phyloP scores from a whole-genome alignment of 1,139 yeast species.

The Eremothecium sinecaudum region DNA sequence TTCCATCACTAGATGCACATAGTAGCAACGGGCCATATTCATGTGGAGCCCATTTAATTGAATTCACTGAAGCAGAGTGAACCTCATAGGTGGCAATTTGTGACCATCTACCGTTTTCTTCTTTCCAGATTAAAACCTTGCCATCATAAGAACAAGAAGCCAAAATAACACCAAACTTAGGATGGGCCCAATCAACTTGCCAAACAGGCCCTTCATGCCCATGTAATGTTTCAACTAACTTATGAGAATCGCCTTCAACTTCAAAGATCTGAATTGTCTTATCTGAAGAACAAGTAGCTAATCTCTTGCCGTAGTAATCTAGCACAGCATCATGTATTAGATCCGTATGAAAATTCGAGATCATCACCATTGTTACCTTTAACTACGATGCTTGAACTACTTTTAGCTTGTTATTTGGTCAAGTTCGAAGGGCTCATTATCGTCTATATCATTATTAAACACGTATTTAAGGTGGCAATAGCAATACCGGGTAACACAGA shows the following conservation, averaged over 20 bases:
- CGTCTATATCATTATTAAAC: too few relatives aligned
- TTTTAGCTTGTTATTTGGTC: too few relatives aligned
- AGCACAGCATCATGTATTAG: conserved; percentile 93
- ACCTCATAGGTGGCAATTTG: conserved; percentile 79
- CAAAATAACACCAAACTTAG: conserved; percentile 88
- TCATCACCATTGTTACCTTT: conserved; percentile 43
- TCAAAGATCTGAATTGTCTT: conserved; percentile 89
- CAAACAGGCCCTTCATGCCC: conserved; percentile 98
- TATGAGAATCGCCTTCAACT: conserved; percentile 75
- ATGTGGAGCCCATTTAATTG: conserved; percentile 96
- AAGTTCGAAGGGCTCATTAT: too few relatives aligned
- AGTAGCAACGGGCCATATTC: conserved; percentile 88
- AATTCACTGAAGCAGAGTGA: conserved; percentile 90
- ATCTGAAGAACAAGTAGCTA: conserved; percentile 94
- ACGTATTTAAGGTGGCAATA: too few relatives aligned
- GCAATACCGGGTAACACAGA: too few relatives aligned
- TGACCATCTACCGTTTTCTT: conserved; percentile 83
- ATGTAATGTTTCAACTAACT: conserved; percentile 66
- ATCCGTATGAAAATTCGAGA: conserved; percentile 78
- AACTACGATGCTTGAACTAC: too few relatives aligned
- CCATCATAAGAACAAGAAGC: conserved; percentile 97
- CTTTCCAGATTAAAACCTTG: conserved; percentile 89
- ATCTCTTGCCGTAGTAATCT: conserved; percentile 89
- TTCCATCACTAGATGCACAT: conserved; percentile 91
- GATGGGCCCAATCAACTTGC: conserved; percentile 99